Conservation (phyloP, 805 yeast genomes). For the Hanseniaspora jakobsenii region DNA sequence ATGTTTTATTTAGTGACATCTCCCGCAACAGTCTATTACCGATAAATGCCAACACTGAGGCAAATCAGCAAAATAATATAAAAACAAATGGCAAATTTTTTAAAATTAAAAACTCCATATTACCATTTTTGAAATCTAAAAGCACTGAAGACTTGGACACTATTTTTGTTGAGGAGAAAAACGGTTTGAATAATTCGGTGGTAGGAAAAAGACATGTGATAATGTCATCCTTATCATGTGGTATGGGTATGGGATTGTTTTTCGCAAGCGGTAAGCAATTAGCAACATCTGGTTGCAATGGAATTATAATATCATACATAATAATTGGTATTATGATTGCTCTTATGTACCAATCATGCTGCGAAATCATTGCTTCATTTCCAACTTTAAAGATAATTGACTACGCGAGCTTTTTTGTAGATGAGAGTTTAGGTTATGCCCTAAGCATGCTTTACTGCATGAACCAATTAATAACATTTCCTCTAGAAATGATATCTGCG, state of each 20-base stretch:
- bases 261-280: slow-evolving; percentile 31
- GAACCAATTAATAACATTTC: slow-evolving; percentile 44
- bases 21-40: too few relatives aligned
- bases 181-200: too few relatives aligned
- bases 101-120: too few relatives aligned
- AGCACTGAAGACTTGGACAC: too few relatives aligned
- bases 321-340: slow-evolving; percentile 16
- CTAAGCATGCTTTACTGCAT: slow-evolving; percentile 49
- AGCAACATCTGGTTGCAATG: slow-evolving; percentile 15
- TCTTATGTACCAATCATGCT: slow-evolving; percentile 14
- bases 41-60: too few relatives aligned
- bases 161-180: too few relatives aligned
- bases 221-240: slow-evolving; percentile 32
- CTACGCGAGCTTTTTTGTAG: slow-evolving; percentile 47
- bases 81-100: too few relatives aligned
- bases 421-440: slow-evolving; percentile 49
- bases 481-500: slow-evolving; percentile 46
- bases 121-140: too few relatives aligned
- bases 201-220: slow-evolving; percentile 14
- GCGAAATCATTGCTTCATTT: slow-evolving; percentile 16
- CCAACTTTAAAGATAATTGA: slow-evolving; percentile 19
- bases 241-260: slow-evolving; percentile 64
- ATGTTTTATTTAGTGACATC: too few relatives aligned
- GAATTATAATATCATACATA: slow-evolving; percentile 14
- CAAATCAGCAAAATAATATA: too few relatives aligned